Conservation (phyloP, 78 protist species). For the Polysphondylium violaceum region DNA sequence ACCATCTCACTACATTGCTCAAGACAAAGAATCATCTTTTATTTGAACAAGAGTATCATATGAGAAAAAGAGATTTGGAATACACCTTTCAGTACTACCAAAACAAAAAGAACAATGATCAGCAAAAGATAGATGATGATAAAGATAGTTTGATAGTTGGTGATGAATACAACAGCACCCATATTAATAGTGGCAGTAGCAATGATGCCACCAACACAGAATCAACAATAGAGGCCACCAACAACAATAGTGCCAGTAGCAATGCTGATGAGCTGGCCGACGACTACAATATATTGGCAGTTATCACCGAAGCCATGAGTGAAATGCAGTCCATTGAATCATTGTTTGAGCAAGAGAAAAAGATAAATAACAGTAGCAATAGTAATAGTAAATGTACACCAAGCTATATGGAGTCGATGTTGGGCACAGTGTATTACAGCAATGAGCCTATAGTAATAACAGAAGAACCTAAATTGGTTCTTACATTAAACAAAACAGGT, state of each 20-base stretch:
- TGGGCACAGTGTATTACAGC: constrained; percentile 31
- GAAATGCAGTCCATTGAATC: constrained; percentile 11
- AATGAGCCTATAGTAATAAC: not conserved
- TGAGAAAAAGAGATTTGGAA: constrained; percentile 49
- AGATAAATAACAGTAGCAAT: not conserved
- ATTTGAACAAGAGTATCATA: constrained; percentile 47
- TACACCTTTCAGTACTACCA: constrained; percentile 27
- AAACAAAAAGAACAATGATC: not conserved
- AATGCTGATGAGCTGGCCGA: not conserved
- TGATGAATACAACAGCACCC: not conserved
- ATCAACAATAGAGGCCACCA: not conserved
- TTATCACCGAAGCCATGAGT: not conserved
- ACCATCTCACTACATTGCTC: constrained; percentile 12
- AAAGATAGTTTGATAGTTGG: not conserved
- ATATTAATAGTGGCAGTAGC: not conserved
- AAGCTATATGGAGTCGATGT: constrained; percentile 8
- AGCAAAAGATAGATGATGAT: not conserved
- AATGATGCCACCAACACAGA: not conserved
- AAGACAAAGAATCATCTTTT: constrained; percentile 44
- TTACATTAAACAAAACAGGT: constrained; percentile 43
- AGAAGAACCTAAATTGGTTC: constrained; percentile 33
- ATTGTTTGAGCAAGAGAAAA: constrained; percentile 23
- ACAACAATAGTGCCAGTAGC: not conserved
- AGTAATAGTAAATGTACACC: not conserved
- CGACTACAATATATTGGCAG: not conserved